A percentile compares a stretch with the other conserved stretches of the same genome.
phyloP scores from a whole-genome alignment of 208 protist genomes.

The Crithidia acanthocephali region DNA sequence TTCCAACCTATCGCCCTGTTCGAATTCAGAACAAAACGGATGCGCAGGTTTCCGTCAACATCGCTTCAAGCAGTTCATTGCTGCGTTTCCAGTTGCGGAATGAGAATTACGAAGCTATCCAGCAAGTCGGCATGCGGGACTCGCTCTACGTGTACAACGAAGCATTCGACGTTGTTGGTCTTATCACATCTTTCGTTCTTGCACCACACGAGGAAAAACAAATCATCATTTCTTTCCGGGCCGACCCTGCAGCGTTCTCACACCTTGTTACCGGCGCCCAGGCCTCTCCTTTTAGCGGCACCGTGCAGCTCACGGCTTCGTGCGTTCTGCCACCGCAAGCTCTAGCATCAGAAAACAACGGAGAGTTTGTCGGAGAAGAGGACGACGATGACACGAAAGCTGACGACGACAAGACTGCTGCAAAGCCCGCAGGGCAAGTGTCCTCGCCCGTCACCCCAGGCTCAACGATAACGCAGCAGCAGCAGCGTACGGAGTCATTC shows the following conservation, averaged over 20 bases:
- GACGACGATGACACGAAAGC: neutral
- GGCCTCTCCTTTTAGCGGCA: constrained; percentile 43
- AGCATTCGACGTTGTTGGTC: constrained; percentile 61
- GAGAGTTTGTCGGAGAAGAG: neutral
- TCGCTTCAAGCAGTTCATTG: constrained; percentile 39
- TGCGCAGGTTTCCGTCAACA: constrained; percentile 38
- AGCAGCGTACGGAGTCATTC: constrained; percentile 38
- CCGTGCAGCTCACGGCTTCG: constrained; percentile 44
- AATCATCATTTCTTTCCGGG: constrained; percentile 63
- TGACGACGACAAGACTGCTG: neutral
- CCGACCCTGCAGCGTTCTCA: constrained; percentile 52
- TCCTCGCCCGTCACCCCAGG: neutral
- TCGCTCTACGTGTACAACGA: constrained; percentile 51
- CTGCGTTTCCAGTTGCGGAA: constrained; percentile 65
- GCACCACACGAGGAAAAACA: constrained; percentile 48
- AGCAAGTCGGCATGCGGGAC: constrained; percentile 17
- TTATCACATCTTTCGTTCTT: constrained; percentile 50
- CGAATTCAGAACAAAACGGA: constrained; percentile 47
- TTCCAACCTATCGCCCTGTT: constrained; percentile 56
- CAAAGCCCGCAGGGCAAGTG: neutral
- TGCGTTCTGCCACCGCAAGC: neutral
- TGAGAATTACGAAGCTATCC: constrained; percentile 54
- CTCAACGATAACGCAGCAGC: neutral
- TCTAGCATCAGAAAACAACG: neutral
- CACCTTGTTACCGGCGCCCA: constrained; percentile 50